Evolutionary conservation across 306 rosid species (phyloP).

Genomic region (Malus sylvestris): DNA sequence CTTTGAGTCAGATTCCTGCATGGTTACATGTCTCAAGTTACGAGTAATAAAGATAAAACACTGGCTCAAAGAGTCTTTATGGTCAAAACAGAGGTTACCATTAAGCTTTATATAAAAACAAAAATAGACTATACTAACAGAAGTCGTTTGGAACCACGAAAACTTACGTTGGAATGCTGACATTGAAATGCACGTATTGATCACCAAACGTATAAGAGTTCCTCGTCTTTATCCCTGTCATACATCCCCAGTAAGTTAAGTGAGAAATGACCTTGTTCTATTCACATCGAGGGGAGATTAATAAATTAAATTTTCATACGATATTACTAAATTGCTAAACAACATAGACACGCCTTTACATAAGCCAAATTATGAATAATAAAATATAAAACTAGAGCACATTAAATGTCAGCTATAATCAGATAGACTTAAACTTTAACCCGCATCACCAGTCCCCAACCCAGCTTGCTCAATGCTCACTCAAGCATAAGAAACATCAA

Average conservation of each 20-base stretch:
- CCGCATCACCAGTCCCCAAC: too few relatives aligned
- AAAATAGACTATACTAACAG: not conserved
- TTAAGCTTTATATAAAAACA: too few relatives aligned
- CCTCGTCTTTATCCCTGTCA: slow-evolving; percentile 65
- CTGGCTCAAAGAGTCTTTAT: too few relatives aligned
- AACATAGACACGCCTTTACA: not conserved
- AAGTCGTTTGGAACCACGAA: not conserved
- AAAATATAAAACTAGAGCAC: too few relatives aligned
- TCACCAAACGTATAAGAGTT: slow-evolving; percentile 66
- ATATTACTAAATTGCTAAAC: not conserved
- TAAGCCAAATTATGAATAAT: too few relatives aligned
- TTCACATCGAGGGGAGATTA: not conserved
- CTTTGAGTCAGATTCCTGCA: slow-evolving; percentile 68
- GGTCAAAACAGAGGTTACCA: not conserved
- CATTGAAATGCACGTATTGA: slow-evolving; percentile 78
- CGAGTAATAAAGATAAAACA: not conserved
- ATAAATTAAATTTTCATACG: not conserved
- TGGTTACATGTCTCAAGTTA: not conserved
- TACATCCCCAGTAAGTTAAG: not conserved
- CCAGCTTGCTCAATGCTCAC: too few relatives aligned
- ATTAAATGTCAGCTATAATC: too few relatives aligned
- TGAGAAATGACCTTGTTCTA: not conserved
- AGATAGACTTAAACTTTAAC: too few relatives aligned
- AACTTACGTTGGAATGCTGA: slow-evolving; percentile 72
- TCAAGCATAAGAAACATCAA: not conserved